These are phyloP conservation scores for Euptelea pleiosperma DNA, from an alignment of 164 flowering plant species.

Conservation along the genomic window DNA sequence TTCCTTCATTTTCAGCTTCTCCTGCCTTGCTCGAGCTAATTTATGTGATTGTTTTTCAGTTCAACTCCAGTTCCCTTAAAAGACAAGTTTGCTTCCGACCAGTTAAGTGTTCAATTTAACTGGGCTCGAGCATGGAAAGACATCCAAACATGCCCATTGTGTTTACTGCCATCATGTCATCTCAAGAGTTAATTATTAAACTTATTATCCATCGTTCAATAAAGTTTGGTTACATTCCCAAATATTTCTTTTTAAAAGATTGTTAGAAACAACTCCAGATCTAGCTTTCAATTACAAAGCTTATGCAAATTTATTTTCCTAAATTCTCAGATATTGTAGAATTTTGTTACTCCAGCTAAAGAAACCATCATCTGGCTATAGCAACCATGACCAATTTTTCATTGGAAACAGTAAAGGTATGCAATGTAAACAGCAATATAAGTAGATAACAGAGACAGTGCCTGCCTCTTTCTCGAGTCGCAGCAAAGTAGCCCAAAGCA, in stretches of 20 bases:
- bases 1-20: too few relatives aligned
- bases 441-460: slow-evolving; percentile 23
- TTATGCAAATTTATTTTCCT: background rate
- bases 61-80: too few relatives aligned
- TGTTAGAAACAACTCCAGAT: background rate
- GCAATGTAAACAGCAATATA: slow-evolving; percentile 7
- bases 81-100: too few relatives aligned
- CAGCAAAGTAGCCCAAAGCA: slow-evolving; percentile 73
- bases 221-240: too few relatives aligned
- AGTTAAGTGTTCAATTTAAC: too few relatives aligned
- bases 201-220: too few relatives aligned
- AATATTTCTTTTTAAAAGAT: background rate
- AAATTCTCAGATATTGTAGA: background rate
- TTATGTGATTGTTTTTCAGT: too few relatives aligned
- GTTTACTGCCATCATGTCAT: too few relatives aligned
- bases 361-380: background rate
- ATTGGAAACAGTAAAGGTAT: background rate
- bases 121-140: too few relatives aligned
- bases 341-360: background rate
- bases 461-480: slow-evolving; percentile 83
- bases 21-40: too few relatives aligned
- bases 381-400: background rate
- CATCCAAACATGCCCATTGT: too few relatives aligned
- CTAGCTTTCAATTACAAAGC: background rate
- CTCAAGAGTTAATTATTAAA: too few relatives aligned